Evolutionary conservation across 371 early-diverging fungal species (phyloP), one percentile per base, ranked within the genome.

Genomic region (Homolaphlyctis polyrhiza): DNA sequence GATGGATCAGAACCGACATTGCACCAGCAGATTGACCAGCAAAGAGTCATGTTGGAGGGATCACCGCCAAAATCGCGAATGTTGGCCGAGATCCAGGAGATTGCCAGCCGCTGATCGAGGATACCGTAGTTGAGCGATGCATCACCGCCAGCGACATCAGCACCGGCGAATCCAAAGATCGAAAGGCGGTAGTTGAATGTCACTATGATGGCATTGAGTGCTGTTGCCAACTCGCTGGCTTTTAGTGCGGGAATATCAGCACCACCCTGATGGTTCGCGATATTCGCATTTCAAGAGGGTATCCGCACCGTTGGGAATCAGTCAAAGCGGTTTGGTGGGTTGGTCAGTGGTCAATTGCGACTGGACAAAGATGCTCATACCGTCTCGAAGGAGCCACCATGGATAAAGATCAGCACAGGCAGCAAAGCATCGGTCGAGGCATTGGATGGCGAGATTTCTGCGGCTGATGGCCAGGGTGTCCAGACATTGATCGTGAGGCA

Each of bases 21-120:
- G 66, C 78, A 69, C 28, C 86, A 13, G 76, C 81, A 11, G 73
- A 74, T 66, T 85, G 61, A 1, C 79, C 84, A 51, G 63, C 70
- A n/a, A n/a, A 73, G 67, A 0, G 80, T 83, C n/a, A 82, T 60
- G 35, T 67, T 60, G 35, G 43, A 49, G 3, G 74, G 63, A 35
- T 81, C 71, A 11, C 84, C 84, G 11, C 80, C 82, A 66, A 85
- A 82, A 0, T 59, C 47, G 16, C 16, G 21, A 47, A 85, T 83
- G 57, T 84, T 66, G 27, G 71, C 52, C 29, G 61, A 60, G 21
- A 82, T 72, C 85, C 85, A 85, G 28, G 70, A 57, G 4, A 81
- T 49, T 0, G 81, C 83, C 3, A 69, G 34, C 25, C 55, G 34
- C 64, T 83, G 82, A 57, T 84, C 83, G 34, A 66, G 63, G 0